These are phyloP conservation scores for Fusarium bactridioides DNA, from an alignment of 2,329 filamentous ascomycete species.

Conservation along the genomic window DNA sequence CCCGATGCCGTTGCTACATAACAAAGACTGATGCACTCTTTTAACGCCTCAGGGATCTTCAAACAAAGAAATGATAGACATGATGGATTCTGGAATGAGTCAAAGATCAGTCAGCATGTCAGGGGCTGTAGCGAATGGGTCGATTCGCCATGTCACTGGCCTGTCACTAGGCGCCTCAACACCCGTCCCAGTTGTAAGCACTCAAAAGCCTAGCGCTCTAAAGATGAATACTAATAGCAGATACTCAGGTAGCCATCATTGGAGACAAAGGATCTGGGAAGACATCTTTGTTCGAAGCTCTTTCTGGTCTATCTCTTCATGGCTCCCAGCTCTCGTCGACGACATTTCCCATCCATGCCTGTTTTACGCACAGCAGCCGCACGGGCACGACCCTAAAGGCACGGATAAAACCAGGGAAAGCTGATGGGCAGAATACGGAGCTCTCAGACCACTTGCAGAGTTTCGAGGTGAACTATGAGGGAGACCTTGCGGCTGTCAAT, in stretches of 20 bases:
- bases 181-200: neutral
- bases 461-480: neutral
- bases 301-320: neutral
- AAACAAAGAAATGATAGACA: neutral
- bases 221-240: neutral
- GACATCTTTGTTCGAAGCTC: neutral
- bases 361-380: neutral
- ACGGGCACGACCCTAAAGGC: neutral
- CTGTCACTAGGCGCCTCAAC: neutral
- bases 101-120: neutral
- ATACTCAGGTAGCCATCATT: neutral
- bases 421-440: accelerated
- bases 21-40: neutral
- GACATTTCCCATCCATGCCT: neutral
- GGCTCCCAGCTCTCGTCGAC: neutral
- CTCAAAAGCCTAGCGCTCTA: too few species aligned
- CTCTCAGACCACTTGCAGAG: neutral
- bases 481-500: neutral
- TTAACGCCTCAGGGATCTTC: neutral
- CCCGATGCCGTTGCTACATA: neutral
- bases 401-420: neutral
- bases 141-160: neutral
- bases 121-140: neutral
- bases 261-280: neutral
- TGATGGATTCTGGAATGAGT: neutral